These are phyloP conservation scores for Aspergillus sp. DNA, from an alignment of 2,329 filamentous ascomycete genomes.

Conservation along the genomic window DNA sequence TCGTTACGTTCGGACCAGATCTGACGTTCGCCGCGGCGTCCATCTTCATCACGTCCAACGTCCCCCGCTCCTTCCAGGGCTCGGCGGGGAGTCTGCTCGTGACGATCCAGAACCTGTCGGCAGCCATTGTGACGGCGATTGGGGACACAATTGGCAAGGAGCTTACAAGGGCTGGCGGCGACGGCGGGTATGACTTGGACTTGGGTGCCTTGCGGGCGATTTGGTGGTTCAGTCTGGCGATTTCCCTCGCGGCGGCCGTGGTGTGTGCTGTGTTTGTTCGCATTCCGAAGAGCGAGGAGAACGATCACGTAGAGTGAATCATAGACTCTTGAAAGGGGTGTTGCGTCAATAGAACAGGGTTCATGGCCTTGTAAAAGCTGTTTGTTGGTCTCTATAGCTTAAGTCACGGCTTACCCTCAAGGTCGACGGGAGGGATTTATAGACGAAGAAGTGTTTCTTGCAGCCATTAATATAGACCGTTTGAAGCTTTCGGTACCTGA, in stretches of 20 bases:
- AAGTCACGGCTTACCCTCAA: too few species aligned
- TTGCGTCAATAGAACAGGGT: too few species aligned
- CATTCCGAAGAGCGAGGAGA: slow-evolving; percentile 37
- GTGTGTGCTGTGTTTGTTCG: slow-evolving; percentile 38
- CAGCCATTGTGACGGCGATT: slow-evolving; percentile 35
- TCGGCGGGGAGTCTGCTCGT: slow-evolving; percentile 45
- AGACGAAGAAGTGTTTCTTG: too few species aligned
- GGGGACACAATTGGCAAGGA: slow-evolving; percentile 32
- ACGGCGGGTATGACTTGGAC: not conserved
- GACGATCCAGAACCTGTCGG: slow-evolving; percentile 45
- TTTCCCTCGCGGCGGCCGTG: slow-evolving; percentile 30
- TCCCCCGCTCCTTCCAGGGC: slow-evolving; percentile 45
- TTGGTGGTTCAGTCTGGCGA: slow-evolving; percentile 37
- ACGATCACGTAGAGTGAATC: slow-evolving; percentile 17
- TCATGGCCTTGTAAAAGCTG: too few species aligned
- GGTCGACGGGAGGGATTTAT: too few species aligned
- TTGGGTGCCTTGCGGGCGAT: slow-evolving; percentile 35
- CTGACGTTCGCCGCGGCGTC: not conserved
- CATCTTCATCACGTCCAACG: not conserved
- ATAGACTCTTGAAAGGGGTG: too few species aligned
- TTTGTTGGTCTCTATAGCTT: too few species aligned
- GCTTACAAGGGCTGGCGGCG: slow-evolving; percentile 16
- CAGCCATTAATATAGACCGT: too few species aligned
- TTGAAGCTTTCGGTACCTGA: too few species aligned
- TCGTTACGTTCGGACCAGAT: not conserved